These are phyloP conservation scores for Ceratobasidium sp. DNA, from an alignment of 1,284 basidiomycete genomes.

Conservation along the genomic window DNA sequence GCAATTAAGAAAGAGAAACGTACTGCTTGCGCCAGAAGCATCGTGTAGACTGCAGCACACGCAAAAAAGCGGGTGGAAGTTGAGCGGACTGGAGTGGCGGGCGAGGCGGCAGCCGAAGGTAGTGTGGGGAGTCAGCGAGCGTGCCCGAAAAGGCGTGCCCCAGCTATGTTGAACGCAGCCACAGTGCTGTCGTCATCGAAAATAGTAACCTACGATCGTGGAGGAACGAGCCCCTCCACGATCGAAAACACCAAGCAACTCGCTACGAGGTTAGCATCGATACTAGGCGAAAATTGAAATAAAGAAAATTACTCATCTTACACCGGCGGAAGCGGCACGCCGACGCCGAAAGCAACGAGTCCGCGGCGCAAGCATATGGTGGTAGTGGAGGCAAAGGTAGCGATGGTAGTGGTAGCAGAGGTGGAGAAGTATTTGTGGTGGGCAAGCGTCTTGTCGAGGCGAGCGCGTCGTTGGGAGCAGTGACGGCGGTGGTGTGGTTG, in stretches of 20 bases:
- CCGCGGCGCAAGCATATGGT: not conserved
- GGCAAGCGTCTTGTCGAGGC: no score
- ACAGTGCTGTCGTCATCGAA: no score
- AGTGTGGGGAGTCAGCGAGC: no score
- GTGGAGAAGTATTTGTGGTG: not conserved
- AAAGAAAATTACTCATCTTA: constrained; percentile 8
- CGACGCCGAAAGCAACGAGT: no score
- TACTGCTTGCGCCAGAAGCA: not conserved
- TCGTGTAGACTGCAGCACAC: no score
- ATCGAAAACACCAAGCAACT: not conserved
- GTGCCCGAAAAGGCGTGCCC: no score
- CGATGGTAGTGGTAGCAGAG: not conserved
- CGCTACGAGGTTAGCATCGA: constrained; percentile 9
- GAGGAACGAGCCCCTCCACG: constrained; percentile 10
- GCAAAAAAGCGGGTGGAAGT: no score
- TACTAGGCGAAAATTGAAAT: not conserved
- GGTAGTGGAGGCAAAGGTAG: not conserved
- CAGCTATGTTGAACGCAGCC: no score
- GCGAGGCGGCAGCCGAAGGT: no score
- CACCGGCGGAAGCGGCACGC: no score
- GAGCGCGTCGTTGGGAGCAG: not conserved
- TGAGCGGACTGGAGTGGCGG: no score
- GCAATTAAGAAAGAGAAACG: not conserved
- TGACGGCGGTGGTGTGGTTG: not conserved
- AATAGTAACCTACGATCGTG: not conserved